phyloP scores from a whole-genome alignment of 2,329 filamentous ascomycete species.

The Phaeoacremonium minimum region DNA sequence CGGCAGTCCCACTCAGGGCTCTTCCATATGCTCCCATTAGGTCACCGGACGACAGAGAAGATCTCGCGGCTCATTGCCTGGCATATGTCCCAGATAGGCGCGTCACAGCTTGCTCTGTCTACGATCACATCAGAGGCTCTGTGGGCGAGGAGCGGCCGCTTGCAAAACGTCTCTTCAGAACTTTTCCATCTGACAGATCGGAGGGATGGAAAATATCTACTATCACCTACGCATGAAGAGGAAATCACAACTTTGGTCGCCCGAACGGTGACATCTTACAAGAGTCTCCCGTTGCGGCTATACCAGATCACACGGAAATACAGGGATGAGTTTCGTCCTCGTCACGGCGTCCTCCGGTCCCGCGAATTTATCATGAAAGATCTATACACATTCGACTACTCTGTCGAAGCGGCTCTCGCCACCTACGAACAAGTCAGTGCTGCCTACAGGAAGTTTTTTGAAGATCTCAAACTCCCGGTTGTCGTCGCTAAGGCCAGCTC shows the following conservation, averaged over 20 bases:
- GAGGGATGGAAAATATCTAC: slow-evolving; percentile 67
- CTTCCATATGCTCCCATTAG: slow-evolving; percentile 87
- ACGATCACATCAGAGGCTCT: slow-evolving; percentile 80
- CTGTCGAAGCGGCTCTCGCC: slow-evolving; percentile 60
- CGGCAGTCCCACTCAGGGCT: slow-evolving; percentile 84
- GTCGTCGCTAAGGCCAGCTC: slow-evolving; percentile 86
- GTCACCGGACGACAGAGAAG: slow-evolving; percentile 83
- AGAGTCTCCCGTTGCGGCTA: slow-evolving; percentile 76
- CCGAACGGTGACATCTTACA: slow-evolving; percentile 72
- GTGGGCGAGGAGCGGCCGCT: slow-evolving; percentile 79
- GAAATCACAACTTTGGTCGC: slow-evolving; percentile 85
- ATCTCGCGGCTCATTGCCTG: slow-evolving; percentile 81
- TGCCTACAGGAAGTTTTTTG: slow-evolving; percentile 74
- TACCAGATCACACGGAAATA: slow-evolving; percentile 96
- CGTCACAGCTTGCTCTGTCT: slow-evolving; percentile 78
- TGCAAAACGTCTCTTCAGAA: slow-evolving; percentile 71
- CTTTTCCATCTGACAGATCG: slow-evolving; percentile 79
- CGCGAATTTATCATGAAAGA: slow-evolving; percentile 98
- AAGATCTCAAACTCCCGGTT: slow-evolving; percentile 78
- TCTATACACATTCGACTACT: slow-evolving; percentile 88
- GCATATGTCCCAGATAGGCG: slow-evolving; percentile 80
- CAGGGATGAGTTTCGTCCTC: slow-evolving; percentile 83
- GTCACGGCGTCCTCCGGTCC: slow-evolving; percentile 81
- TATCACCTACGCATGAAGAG: slow-evolving; percentile 94
- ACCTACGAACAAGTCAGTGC: slow-evolving; percentile 74